A percentile compares a stretch with the other conserved stretches of the same genome.
These are phyloP conservation scores for Pseudoscleropodium purum DNA, from an alignment of 225 moss, liverwort and hornwort genomes.

Conservation along the genomic window DNA sequence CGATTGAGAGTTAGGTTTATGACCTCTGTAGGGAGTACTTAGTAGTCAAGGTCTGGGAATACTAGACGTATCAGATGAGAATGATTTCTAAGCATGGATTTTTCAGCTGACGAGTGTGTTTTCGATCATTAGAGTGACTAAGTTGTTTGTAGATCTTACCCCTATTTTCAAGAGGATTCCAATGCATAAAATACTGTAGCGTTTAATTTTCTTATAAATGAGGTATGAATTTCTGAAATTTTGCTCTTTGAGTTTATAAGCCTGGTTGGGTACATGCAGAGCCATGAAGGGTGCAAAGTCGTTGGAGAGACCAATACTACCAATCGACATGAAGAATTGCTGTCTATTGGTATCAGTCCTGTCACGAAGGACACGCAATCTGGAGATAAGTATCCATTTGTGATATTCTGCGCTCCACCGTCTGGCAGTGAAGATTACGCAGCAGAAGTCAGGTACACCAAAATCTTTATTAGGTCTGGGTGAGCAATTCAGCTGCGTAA, in stretches of 20 bases:
- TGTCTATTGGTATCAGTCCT: conserved; percentile 65
- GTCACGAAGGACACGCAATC: conserved; percentile 44
- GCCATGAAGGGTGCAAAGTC: conserved; percentile 57
- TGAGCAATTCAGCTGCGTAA: background rate
- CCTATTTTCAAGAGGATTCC: background rate
- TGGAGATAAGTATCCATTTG: conserved; percentile 65
- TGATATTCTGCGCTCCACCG: conserved; percentile 96
- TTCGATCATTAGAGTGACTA: background rate
- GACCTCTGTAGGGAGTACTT: background rate
- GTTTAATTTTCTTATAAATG: background rate
- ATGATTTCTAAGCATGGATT: background rate
- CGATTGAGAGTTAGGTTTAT: background rate
- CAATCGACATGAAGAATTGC: conserved; percentile 59
- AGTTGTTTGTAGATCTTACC: background rate
- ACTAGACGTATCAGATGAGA: background rate
- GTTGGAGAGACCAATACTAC: conserved; percentile 85
- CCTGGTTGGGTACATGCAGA: conserved; percentile 11
- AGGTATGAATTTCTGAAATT: background rate
- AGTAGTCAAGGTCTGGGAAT: background rate
- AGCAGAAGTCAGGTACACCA: conserved; percentile 64
- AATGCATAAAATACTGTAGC: background rate
- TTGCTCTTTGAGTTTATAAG: no score
- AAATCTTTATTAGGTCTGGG: background rate
- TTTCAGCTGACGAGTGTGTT: background rate
- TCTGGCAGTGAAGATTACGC: conserved; percentile 80